Conservation (phyloP, 78 protist genomes). For the Ministeria vibrans region DNA sequence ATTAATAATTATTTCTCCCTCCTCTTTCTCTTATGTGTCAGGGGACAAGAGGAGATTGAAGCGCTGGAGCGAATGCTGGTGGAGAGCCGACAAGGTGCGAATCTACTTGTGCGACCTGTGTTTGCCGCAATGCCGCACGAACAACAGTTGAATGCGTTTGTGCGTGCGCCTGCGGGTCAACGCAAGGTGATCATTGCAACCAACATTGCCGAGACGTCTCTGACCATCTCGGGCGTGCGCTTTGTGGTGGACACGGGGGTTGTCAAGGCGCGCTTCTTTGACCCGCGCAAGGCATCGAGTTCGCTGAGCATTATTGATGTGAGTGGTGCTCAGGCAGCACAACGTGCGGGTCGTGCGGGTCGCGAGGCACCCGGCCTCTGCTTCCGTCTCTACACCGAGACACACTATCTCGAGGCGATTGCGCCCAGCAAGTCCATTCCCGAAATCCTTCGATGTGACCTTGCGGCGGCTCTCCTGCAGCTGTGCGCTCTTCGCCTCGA, state of each 20-base stretch:
- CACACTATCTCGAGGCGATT: conserved; percentile 68
- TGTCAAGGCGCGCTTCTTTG: conserved; percentile 40
- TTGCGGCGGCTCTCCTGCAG: conserved; percentile 61
- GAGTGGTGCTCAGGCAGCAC: conserved; percentile 59
- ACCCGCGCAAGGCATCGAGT: not conserved
- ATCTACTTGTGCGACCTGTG: conserved; percentile 47
- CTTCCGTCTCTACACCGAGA: conserved; percentile 76
- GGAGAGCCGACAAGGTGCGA: conserved; percentile 59
- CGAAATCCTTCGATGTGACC: conserved; percentile 6
- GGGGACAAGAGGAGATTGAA: conserved; percentile 89
- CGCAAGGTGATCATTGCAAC: conserved; percentile 95
- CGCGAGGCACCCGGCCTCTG: conserved; percentile 88
- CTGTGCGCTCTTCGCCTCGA: conserved; percentile 81
- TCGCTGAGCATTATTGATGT: conserved; percentile 67
- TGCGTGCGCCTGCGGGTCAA: conserved; percentile 52
- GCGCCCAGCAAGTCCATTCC: conserved; percentile 12
- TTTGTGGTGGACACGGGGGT: conserved; percentile 54
- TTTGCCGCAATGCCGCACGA: conserved; percentile 62
- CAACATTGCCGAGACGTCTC: conserved; percentile 98
- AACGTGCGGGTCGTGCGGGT: conserved; percentile 89
- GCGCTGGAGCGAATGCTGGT: conserved; percentile 12
- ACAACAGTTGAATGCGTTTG: conserved; percentile 73
- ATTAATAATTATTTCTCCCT: too few relatives aligned
- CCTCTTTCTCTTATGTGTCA: conserved; percentile 89
- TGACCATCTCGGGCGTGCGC: conserved; percentile 91